A percentile compares a stretch with the other conserved stretches of the same genome.
Conservation (phyloP, 2,329 filamentous ascomycete species). For the Coniochaeta ligniaria region DNA sequence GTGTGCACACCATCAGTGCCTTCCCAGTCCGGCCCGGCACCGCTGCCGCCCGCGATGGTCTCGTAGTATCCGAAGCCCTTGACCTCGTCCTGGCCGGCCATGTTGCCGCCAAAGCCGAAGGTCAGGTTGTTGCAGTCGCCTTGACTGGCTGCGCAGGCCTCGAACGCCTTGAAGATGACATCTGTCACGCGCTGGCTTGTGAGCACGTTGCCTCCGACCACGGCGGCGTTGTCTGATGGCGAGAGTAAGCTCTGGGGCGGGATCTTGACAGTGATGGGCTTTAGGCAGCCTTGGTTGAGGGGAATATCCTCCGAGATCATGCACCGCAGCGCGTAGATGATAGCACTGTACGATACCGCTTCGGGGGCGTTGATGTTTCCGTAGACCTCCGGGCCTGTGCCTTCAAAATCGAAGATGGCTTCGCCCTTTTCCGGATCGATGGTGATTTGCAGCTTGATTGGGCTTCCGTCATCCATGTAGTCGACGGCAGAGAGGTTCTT, state of each 20-base stretch:
- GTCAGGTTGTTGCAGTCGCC: conserved; percentile 82
- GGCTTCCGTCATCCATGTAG: conserved; percentile 82
- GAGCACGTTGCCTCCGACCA: conserved; percentile 77
- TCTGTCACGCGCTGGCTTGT: conserved; percentile 78
- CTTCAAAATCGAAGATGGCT: conserved; percentile 69
- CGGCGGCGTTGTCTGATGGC: conserved; percentile 69
- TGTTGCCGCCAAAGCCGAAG: conserved; percentile 71
- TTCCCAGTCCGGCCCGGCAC: conserved; percentile 66
- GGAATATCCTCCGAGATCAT: conserved; percentile 78
- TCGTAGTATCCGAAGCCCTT: conserved; percentile 82
- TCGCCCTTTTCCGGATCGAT: conserved; percentile 70
- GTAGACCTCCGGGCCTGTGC: conserved; percentile 70
- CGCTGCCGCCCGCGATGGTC: conserved; percentile 72
- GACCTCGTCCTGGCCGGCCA: conserved; percentile 47
- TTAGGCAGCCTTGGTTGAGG: conserved; percentile 77
- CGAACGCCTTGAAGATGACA: conserved; percentile 74
- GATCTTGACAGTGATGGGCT: conserved; percentile 68
- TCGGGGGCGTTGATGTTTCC: conserved; percentile 72
- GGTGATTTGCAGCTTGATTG: conserved; percentile 66
- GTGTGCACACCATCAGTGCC: conserved; percentile 72
- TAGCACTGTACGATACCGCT: conserved; percentile 70
- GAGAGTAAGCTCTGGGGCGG: conserved; percentile 67
- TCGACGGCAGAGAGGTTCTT: conserved; percentile 68
- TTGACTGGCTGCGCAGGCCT: conserved; percentile 70
- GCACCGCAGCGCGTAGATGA: conserved; percentile 79